Evolutionary conservation across 2,329 filamentous ascomycete genomes (phyloP).

Genomic region (Colletotrichum destructivum): DNA sequence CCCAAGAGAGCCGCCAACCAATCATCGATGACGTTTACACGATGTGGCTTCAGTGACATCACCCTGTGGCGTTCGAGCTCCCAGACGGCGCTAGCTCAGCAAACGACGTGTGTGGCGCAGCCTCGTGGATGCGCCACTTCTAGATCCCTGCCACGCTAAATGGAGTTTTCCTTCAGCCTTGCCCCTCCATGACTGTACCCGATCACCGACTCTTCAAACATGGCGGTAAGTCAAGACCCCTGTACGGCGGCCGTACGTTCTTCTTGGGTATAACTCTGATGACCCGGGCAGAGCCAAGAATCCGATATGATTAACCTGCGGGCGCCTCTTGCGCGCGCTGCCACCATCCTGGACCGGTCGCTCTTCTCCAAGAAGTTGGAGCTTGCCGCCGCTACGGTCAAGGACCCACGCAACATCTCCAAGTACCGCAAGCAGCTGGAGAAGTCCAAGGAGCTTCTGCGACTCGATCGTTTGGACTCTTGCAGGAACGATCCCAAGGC

Average conservation of each 20-base stretch:
- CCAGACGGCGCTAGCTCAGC: not conserved
- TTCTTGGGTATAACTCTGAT: not conserved
- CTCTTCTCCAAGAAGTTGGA: slow-evolving; percentile 86
- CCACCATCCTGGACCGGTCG: slow-evolving; percentile 84
- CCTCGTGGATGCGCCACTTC: slow-evolving; percentile 28
- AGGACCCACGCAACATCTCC: slow-evolving; percentile 82
- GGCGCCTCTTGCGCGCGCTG: slow-evolving; percentile 85
- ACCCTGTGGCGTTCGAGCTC: not conserved
- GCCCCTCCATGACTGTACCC: slow-evolving; percentile 36
- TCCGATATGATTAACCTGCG: slow-evolving; percentile 74
- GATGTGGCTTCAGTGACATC: slow-evolving; percentile 32
- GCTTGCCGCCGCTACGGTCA: slow-evolving; percentile 83
- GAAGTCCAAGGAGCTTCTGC: slow-evolving; percentile 76
- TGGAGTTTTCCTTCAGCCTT: slow-evolving; percentile 51
- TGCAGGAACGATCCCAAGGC: slow-evolving; percentile 75
- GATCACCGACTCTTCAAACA: slow-evolving; percentile 37
- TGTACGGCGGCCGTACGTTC: not conserved
- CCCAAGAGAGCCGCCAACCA: slow-evolving; percentile 9
- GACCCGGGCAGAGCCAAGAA: slow-evolving; percentile 7
- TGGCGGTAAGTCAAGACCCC: slow-evolving; percentile 36
- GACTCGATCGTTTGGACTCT: slow-evolving; percentile 73
- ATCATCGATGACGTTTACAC: slow-evolving; percentile 42
- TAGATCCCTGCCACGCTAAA: slow-evolving; percentile 33
- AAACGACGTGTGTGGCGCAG: not conserved
- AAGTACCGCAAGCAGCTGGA: slow-evolving; percentile 77